Evolutionary conservation across 306 rosid species (phyloP), one percentile per base, ranked within the genome.

Genomic region (Notholithocarpus densiflorus): DNA sequence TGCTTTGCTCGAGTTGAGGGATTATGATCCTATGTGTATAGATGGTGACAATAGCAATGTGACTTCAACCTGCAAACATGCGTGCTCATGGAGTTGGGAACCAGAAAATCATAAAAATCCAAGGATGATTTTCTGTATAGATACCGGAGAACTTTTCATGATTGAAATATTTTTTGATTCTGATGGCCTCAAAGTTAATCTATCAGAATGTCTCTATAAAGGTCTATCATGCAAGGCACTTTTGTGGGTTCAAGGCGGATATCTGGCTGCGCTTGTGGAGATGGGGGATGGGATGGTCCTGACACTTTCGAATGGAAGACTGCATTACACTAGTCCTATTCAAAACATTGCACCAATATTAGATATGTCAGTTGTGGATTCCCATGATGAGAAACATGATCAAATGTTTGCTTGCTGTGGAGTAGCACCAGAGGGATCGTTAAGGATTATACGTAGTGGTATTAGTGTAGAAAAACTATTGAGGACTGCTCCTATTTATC

Each of bases 361-460:
- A 86, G 98, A 94, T 84, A 89, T 91, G 91, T 84, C 90, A 68
- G 89, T 90, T 84, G 91, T 91, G 71, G 92, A 94, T 87, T 87
- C 82, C 79, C 95, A 82, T 85, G 98, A 92, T 81, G 97, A 94
- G 84, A 92, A 89, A 77, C 95, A 90, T 66, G 97, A 89, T 81
- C 97, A 94, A 83, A 88, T 94, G 88, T 92, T 91, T 84, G 97
- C 98, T 56, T 91, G 98, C 75, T 92, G 97, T 84, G 98, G 98
- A 75, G 89, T 89, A 84, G 92, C 96, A 19, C 97, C 97, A 6
- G 97, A 92, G 79, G 97, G 98, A 73, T 94, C 98, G 72, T 68
- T 94, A 85, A 82, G 97, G 87, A 82, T 94, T 77, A 92, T 92
- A 89, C 89, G 87, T 80, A 94, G 91, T 80, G 97, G 98, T 56